Evolutionary conservation across 768 basidiomycete species (phyloP), one percentile per base, ranked within the genome.

Genomic region (Cyclocybe cylindracea): DNA sequence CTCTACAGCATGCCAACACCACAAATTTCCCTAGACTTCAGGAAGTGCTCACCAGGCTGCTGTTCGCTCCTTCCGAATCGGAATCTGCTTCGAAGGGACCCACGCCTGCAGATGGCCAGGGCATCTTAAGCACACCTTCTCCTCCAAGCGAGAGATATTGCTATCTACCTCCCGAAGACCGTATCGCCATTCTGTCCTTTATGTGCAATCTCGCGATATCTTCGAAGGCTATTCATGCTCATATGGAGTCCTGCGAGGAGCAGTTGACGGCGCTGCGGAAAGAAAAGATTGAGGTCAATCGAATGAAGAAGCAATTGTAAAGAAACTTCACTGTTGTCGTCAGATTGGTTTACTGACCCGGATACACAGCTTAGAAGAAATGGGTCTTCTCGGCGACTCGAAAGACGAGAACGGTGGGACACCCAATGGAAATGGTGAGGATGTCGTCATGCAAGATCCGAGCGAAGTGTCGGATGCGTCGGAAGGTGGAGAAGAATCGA

Each of bases 231-330:
- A 85, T 98, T 16, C 90, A 94, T 63, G 70, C 79, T 5, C 90
- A 92, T 61, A 89, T 98, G 83, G 97, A 99, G 61, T 80, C 84
- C 40, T 92, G 91, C 61, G 94, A 95, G 63, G 83, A 89, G 60
- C 86, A 89, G 57, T 69, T 99, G 55, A 98, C 97, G 7, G 91
- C 94, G 24, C 75, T 97, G 33, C 74, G 97, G 56, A 99, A 98
- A 70, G 92, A 96, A 68, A 91, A 95, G 68, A 94, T 95, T 32
- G 97, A 98, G 56, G 85, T 94, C 54, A 97, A 97, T 71, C 81
- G 95, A 53, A 76, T 87, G 61, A 89, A 89, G 72, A 95, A 92
- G 69, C 85, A 88, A 65, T 79, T 86, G 95, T 96, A 67, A 73
- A 94, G 81, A 7, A 14, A 41, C 45, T 47, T 48, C 29, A 24